These are phyloP conservation scores for Phytopythium litorale DNA, from an alignment of 352 stramenopile species.

Conservation along the genomic window DNA sequence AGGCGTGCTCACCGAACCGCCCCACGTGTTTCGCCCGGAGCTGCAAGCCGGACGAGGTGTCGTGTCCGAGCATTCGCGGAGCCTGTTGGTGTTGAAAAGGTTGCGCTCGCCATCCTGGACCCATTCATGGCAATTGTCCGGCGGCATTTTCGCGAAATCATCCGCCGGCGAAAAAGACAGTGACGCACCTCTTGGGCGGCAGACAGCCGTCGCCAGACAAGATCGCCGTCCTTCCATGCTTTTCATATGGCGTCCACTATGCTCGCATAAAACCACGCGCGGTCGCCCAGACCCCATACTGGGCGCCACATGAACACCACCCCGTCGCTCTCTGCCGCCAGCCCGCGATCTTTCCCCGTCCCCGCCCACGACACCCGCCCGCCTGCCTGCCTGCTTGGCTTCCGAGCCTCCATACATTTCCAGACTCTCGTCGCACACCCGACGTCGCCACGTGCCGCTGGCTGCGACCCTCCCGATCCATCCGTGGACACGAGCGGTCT, in stretches of 20 bases:
- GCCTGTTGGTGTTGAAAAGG: too few species aligned
- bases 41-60: conserved; percentile 1
- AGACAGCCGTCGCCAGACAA: not conserved
- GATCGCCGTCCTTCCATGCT: conserved; percentile 2
- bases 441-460: too few species aligned
- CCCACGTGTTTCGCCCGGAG: not conserved
- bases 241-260: not conserved
- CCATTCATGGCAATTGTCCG: too few species aligned
- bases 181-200: not conserved
- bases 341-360: not conserved
- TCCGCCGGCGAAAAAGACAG: not conserved
- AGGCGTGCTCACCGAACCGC: not conserved
- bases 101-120: too few species aligned
- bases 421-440: too few species aligned
- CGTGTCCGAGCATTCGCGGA: not conserved
- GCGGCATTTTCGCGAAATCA: not conserved
- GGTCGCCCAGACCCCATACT: not conserved
- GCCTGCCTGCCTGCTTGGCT: not conserved
- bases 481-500: too few species aligned
- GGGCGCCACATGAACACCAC: not conserved
- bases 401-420: not conserved
- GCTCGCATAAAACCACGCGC: not conserved
- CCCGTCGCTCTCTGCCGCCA: not conserved
- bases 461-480: too few species aligned
- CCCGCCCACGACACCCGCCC: too few species aligned